Conservation (phyloP, 768 basidiomycete species). For the Lentinula guzmanii region DNA sequence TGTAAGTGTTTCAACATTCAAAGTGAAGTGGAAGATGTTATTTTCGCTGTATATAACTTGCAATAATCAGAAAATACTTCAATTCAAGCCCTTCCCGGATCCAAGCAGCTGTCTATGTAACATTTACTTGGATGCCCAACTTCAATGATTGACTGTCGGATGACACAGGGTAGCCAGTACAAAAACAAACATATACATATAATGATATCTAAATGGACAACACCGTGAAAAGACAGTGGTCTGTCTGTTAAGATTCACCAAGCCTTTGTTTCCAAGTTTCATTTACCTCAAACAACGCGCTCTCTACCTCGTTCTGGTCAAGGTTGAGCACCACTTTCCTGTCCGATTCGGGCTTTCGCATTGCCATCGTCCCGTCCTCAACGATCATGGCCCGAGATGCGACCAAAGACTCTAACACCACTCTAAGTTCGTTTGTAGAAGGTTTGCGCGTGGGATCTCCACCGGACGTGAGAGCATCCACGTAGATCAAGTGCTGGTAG, state of each 20-base stretch:
- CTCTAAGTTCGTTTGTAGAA: conserved; percentile 51
- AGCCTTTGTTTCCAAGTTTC: background rate
- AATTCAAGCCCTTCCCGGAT: too few species aligned
- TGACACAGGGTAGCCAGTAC: too few species aligned
- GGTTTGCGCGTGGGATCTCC: conserved; percentile 57
- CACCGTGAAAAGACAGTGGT: too few species aligned
- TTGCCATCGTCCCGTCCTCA: conserved; percentile 52
- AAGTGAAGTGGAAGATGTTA: too few species aligned
- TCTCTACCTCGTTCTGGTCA: conserved; percentile 79
- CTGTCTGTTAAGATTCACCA: background rate
- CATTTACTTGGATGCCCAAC: too few species aligned
- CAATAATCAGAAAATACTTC: too few species aligned
- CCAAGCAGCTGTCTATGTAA: too few species aligned
- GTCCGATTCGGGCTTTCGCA: conserved; percentile 57
- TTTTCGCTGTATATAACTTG: too few species aligned
- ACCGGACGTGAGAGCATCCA: conserved; percentile 52
- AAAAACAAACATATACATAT: too few species aligned
- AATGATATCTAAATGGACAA: too few species aligned
- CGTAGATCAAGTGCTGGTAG: conserved; percentile 70
- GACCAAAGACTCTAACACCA: conserved; percentile 71
- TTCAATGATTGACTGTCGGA: too few species aligned
- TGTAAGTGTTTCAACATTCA: too few species aligned
- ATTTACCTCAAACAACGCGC: conserved; percentile 61
- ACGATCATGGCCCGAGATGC: conserved; percentile 73
- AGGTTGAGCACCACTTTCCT: conserved; percentile 75